Conservation (phyloP, 345 rosid species). For the Moringa oleifera region DNA sequence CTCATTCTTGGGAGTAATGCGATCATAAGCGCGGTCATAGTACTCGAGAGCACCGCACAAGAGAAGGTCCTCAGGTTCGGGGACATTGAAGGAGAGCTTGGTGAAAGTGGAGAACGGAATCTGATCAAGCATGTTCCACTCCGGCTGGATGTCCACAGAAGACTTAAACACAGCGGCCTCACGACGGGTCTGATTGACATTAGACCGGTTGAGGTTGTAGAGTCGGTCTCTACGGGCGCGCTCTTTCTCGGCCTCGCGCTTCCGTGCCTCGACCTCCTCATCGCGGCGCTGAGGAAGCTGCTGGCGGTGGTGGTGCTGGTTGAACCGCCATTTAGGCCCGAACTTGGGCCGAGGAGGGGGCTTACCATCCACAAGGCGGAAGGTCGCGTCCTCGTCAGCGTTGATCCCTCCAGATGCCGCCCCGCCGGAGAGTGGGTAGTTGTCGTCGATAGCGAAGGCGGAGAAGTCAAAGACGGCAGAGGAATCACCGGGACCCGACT, state of each 20-base stretch:
- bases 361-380: conserved; percentile 89
- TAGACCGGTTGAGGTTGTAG: conserved; percentile 60
- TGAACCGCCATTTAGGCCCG: conserved; percentile 87
- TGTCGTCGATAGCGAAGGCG: conserved; percentile 53
- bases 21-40: conserved; percentile 63
- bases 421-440: conserved; percentile 38
- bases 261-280: conserved; percentile 86
- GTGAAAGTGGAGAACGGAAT: conserved; percentile 88
- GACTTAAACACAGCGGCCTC: conserved; percentile 85
- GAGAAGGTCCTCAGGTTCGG: conserved; percentile 83
- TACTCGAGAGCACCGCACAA: conserved; percentile 76
- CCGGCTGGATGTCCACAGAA: conserved; percentile 93
- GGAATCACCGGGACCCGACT: conserved; percentile 19
- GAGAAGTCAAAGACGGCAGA: conserved; percentile 75
- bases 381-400: conserved; percentile 68
- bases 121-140: conserved; percentile 98
- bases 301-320: conserved; percentile 50
- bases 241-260: conserved; percentile 91
- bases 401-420: conserved; percentile 17
- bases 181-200: conserved; percentile 64
- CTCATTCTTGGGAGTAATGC: conserved; percentile 78
- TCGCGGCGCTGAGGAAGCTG: conserved; percentile 96
- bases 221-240: conserved; percentile 87
- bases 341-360: conserved; percentile 88
- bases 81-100: conserved; percentile 64